A percentile compares a stretch with the other conserved stretches of the same genome.
These are phyloP conservation scores for Tylopilus vinaceipallidus DNA, from an alignment of 768 basidiomycete genomes.

Conservation along the genomic window DNA sequence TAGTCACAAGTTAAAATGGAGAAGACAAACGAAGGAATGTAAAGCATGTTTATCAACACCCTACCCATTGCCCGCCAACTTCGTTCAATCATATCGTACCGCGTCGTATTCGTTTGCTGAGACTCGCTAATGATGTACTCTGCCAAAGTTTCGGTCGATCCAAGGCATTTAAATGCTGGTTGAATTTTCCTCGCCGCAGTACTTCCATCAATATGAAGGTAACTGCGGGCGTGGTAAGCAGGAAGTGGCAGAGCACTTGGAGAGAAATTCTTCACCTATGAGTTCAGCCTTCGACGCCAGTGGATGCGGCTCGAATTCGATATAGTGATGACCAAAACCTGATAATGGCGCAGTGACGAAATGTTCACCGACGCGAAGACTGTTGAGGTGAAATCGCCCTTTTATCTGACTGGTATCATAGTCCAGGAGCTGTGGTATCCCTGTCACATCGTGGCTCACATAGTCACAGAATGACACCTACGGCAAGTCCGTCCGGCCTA, in stretches of 20 bases:
- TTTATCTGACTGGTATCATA: conserved; percentile 48
- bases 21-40: conserved; percentile 2
- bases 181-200: conserved; percentile 57
- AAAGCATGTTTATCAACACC: neutral
- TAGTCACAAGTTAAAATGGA: conserved; percentile 1
- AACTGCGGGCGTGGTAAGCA: conserved; percentile 35
- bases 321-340: conserved; percentile 53
- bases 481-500: conserved; percentile 50
- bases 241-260: neutral
- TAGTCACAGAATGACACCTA: conserved; percentile 28
- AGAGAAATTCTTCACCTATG: conserved; percentile 36
- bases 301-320: conserved; percentile 53
- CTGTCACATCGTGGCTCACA: conserved; percentile 6
- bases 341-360: conserved; percentile 52
- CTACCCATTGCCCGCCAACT: neutral
- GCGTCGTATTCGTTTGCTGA: conserved; percentile 34
- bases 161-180: conserved; percentile 46
- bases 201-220: conserved; percentile 67
- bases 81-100: conserved; percentile 23
- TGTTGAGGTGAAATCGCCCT: conserved; percentile 52
- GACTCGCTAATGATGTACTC: conserved; percentile 23
- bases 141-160: conserved; percentile 50
- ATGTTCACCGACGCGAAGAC: conserved; percentile 41
- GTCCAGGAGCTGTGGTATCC: conserved; percentile 44
- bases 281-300: conserved; percentile 51